Conservation (phyloP, 2,329 filamentous ascomycete species). For the Gliomastix tumulicola region DNA sequence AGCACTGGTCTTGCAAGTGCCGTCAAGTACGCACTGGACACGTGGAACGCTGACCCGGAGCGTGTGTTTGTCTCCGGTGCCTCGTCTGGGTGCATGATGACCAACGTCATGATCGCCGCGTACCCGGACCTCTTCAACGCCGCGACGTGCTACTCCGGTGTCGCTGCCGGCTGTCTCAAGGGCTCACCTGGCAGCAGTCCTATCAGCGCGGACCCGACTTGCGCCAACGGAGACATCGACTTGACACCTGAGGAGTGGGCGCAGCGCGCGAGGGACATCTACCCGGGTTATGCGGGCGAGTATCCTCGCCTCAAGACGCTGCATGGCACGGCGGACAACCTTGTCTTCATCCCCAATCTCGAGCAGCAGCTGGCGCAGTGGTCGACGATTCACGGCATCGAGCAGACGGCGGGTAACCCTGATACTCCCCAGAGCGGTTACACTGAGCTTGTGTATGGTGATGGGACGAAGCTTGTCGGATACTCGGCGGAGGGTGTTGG, state of each 20-base stretch:
- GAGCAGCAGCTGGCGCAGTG: conserved; percentile 6
- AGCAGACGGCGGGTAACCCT: conserved; percentile 1
- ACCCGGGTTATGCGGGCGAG: conserved; percentile 40
- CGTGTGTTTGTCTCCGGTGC: conserved; percentile 40
- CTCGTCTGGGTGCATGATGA: conserved; percentile 8
- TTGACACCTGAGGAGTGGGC: conserved; percentile 40
- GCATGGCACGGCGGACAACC: conserved; percentile 43
- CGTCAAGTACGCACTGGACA: conserved; percentile 39
- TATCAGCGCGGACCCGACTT: conserved; percentile 33
- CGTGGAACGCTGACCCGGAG: conserved; percentile 36
- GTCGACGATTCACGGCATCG: conserved; percentile 5
- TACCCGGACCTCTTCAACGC: conserved; percentile 41
- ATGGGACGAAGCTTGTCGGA: conserved; percentile 6
- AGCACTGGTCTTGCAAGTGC: conserved; percentile 45
- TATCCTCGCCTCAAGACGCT: conserved; percentile 50
- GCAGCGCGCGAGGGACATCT: conserved; percentile 33
- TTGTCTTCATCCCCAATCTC: conserved; percentile 5
- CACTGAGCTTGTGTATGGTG: conserved; percentile 6
- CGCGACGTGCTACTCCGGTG: conserved; percentile 33
- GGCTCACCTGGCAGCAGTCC: conserved; percentile 5
- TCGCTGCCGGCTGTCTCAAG: conserved; percentile 34
- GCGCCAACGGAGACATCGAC: conserved; percentile 35
- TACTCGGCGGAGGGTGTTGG: conserved; percentile 5
- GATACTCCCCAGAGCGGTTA: conserved; percentile 5
- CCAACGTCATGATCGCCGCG: conserved; percentile 34